A percentile compares a stretch with the other conserved stretches of the same genome.
Conservation (phyloP, 495 filamentous ascomycete genomes). For the Podospora bellae-mahoneyi region DNA sequence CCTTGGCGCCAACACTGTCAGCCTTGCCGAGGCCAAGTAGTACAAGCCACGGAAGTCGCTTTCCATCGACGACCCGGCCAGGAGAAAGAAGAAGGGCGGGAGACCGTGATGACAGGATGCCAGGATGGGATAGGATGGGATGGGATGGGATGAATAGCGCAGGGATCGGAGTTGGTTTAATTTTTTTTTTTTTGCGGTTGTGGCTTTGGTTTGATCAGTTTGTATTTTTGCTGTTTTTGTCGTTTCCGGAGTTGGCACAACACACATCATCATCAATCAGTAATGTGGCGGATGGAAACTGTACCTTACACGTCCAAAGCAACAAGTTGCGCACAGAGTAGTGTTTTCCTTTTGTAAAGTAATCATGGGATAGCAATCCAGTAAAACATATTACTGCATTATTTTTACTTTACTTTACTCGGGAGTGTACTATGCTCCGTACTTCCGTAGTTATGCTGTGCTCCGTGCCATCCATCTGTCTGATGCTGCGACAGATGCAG, state of each 20-base stretch:
- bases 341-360: constrained; percentile 10
- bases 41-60: background rate
- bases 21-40: constrained; percentile 76
- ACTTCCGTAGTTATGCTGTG: too few relatives aligned
- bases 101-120: background rate
- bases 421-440: too few relatives aligned
- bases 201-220: background rate
- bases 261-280: background rate
- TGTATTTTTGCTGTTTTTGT: constrained; percentile 9
- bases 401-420: too few relatives aligned
- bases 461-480: background rate
- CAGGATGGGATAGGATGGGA: background rate
- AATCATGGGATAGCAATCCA: constrained; percentile 7
- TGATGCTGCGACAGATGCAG: background rate
- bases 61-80: background rate
- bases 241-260: constrained; percentile 1
- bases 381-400: background rate
- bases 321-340: background rate
- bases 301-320: background rate
- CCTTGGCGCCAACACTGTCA: constrained; percentile 76
- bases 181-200: constrained; percentile 5
- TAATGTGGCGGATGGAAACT: constrained; percentile 1
- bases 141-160: background rate
- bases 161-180: background rate
- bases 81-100: background rate